A percentile compares a stretch with the other conserved stretches of the same genome.
Evolutionary conservation across 139 green algal species (phyloP).

Genomic region (Coelastrella sp.): DNA sequence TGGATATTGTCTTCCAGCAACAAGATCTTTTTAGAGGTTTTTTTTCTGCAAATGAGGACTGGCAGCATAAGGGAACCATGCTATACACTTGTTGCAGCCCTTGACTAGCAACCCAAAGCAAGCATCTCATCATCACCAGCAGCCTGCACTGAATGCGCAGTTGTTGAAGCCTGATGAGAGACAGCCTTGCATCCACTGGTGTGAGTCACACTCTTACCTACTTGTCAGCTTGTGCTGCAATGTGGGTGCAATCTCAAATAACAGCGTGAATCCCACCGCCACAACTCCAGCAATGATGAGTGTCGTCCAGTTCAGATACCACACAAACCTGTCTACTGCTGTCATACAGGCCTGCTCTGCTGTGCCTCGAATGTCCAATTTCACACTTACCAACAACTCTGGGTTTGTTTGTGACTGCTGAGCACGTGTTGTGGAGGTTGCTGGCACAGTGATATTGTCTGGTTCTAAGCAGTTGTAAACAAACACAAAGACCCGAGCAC

Average conservation of each 20-base stretch:
- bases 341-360: neutral
- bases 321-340: neutral
- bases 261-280: neutral
- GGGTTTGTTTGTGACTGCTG: neutral
- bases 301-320: neutral
- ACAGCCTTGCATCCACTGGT: neutral
- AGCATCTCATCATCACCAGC: too few relatives aligned
- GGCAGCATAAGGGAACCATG: too few relatives aligned
- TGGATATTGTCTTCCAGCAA: too few relatives aligned
- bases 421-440: too few relatives aligned
- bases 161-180: neutral
- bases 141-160: neutral
- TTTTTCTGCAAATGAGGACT: too few relatives aligned
- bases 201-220: neutral
- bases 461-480: neutral
- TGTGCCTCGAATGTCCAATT: neutral
- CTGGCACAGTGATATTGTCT: neutral
- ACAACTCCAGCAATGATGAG: neutral
- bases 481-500: constrained; percentile 10
- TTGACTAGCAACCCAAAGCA: too few relatives aligned
- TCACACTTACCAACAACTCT: neutral
- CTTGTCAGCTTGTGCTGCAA: neutral
- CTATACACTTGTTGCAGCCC: too few relatives aligned
- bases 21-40: too few relatives aligned
- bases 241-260: neutral